Evolutionary conservation across 345 rosid genomes (phyloP).

Genomic region (Salix arbutifolia): DNA sequence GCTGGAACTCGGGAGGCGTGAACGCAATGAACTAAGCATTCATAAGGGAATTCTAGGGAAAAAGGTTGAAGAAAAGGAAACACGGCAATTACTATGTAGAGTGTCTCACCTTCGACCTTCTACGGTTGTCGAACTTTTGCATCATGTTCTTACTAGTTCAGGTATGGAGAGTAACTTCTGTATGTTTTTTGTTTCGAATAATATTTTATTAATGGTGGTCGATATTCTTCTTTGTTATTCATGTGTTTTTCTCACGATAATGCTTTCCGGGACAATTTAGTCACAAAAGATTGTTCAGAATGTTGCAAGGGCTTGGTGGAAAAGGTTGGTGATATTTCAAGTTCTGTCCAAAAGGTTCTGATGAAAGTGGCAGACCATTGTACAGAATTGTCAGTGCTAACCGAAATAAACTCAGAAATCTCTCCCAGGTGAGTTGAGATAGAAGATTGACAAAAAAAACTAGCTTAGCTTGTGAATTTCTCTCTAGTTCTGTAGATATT

Average conservation of each 20-base stretch:
- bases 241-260: background rate
- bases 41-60: slow-evolving; percentile 7
- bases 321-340: slow-evolving; percentile 10
- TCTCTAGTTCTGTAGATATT: background rate
- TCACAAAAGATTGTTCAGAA: background rate
- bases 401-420: slow-evolving; percentile 12
- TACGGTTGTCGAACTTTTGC: background rate
- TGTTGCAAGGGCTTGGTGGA: slow-evolving; percentile 9
- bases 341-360: slow-evolving; percentile 13
- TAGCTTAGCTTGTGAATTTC: background rate
- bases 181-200: background rate
- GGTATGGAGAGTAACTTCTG: slow-evolving; percentile 11
- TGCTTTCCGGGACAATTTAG: background rate
- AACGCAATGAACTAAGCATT: background rate
- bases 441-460: background rate
- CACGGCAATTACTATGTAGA: background rate
- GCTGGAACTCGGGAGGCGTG: background rate
- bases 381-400: slow-evolving; percentile 9
- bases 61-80: background rate
- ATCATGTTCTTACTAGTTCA: slow-evolving; percentile 6
- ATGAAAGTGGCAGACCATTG: slow-evolving; percentile 13
- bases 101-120: slow-evolving; percentile 1
- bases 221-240: background rate
- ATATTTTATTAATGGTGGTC: background rate
- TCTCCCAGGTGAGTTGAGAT: slow-evolving; percentile 22